These are phyloP conservation scores for Breynia disticha DNA, from an alignment of 441 rosid species.

Conservation along the genomic window DNA sequence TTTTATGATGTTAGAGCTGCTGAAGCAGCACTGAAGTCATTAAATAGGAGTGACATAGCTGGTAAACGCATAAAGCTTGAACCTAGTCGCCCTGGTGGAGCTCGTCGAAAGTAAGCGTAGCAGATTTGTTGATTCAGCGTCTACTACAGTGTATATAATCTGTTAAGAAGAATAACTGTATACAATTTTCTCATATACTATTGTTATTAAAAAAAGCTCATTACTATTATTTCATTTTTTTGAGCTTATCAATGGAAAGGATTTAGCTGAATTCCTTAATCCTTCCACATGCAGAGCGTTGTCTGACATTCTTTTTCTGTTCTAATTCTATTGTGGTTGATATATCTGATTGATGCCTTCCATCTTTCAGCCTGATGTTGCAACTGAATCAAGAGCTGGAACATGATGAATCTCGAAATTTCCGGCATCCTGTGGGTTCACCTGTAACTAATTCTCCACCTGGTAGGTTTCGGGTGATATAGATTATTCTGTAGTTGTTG, in stretches of 20 bases:
- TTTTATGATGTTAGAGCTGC: constrained; percentile 62
- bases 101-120: constrained; percentile 66
- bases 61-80: constrained; percentile 49
- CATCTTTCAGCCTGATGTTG: constrained; percentile 61
- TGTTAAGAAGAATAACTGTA: neutral
- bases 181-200: neutral
- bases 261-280: neutral
- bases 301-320: neutral
- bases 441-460: constrained; percentile 88
- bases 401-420: constrained; percentile 66
- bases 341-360: neutral
- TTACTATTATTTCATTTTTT: neutral
- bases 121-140: constrained; percentile 26
- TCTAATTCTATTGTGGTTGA: neutral
- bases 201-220: too few species aligned
- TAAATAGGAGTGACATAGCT: constrained; percentile 33
- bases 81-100: constrained; percentile 31
- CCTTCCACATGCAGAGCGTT: too few species aligned
- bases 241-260: neutral
- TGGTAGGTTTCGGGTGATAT: constrained; percentile 30
- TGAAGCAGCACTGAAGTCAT: constrained; percentile 38
- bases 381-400: constrained; percentile 88
- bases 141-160: neutral
- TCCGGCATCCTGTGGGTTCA: constrained; percentile 62
- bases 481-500: neutral